Base-by-base conservation (phyloP, 1,284 basidiomycete species). In the Xerocomus amazonicus region DNA sequence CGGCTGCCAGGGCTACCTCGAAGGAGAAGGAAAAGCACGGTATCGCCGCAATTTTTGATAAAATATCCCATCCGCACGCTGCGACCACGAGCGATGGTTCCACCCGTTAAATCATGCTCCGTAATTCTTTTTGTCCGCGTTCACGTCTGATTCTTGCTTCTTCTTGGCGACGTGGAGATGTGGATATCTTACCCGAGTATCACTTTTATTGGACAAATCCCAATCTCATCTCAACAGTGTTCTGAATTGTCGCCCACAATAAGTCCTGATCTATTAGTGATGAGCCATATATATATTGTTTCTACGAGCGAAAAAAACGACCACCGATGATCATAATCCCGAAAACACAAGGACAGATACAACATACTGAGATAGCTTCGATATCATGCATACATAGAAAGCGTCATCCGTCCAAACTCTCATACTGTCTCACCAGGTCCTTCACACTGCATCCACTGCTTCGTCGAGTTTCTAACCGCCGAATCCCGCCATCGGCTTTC, bases 391-490 rank as follows among this genome's bases (percentile, higher is more conserved):
- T 42, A 42, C 16, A 47, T 26, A 31, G 6, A 47, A 31, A 37
- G 6, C 8, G 37, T 61, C 51, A 60, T 13, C 34, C 17, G 10
- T 61, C 59, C 52, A 56, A 51, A 43, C 74, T 71, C 68, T 89
- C 84, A 59, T 81, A 89, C 35, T 72, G 76, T 60, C 68, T 73
- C 42, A 87, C 78, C 48, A 89, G 63, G 45, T 88, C 85, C 65
- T 76, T 84, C 45, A 89, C 86, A 57, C 84, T 87, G 47, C 75
- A 73, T 12, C 75, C 76, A 56, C 84, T 86, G 51, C 77, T 80
- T 58, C 62, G 52, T 4, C 62, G 59, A 7, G 40, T 17, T 12
- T 36, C 13, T 16, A 28, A 38, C 6, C 40, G 48, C 39, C 40
- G 4, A 6, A 12, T 12, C 4, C 32, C 19, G 6, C 19, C 31